Base-by-base conservation (phyloP, 2,329 filamentous ascomycete genomes). In the Xylariaceae sp. region DNA sequence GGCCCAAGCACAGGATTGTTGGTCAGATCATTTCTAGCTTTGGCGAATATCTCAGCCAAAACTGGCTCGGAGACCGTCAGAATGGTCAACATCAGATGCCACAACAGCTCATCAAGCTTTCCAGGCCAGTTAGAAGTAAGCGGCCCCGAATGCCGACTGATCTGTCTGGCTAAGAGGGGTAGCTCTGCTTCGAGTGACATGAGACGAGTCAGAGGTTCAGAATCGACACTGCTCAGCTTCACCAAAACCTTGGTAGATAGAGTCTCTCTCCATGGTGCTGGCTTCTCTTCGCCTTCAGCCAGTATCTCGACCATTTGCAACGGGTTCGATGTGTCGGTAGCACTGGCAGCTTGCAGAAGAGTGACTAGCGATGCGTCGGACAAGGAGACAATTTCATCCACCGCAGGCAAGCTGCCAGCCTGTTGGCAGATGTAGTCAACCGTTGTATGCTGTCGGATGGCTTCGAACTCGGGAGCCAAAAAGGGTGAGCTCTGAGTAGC, bases 141-240 rank as follows among this genome's bases (percentile, higher is more conserved):
- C 30, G 82, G 73, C 37, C 74, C 68, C 56, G 79, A 80, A 60
- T 83, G 77, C 41, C 73, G 69, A 52, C 80, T 74, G 30, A 88
- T 66, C 58, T 84, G 80, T 50, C 78, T 77, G 8, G 83, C 83
- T 60, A 89, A 75, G 2, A 82, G 75, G 7, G 85, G 84, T 53
- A 89, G 73, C 68, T 91, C 88, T 1, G 78, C 76, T 71, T 89
- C 85, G 0, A 91, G 76, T 15, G 88, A 77, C 50, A 82, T 78
- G 52, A 91, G 74, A 48, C 85, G 83, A 51, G 80, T 80, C 45
- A 91, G 74, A 51, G 76, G 81, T 0, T 86, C 82, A 23, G 79
- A 75, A 10, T 75, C 73, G 15, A 86, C 71, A 1, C 72, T 74
- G 54, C 80, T 75, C 51, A 88, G 72, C 64, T 81, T 85, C 11